Evolutionary conservation across 495 filamentous ascomycete genomes (phyloP).

Genomic region (Rhypophila decipiens): DNA sequence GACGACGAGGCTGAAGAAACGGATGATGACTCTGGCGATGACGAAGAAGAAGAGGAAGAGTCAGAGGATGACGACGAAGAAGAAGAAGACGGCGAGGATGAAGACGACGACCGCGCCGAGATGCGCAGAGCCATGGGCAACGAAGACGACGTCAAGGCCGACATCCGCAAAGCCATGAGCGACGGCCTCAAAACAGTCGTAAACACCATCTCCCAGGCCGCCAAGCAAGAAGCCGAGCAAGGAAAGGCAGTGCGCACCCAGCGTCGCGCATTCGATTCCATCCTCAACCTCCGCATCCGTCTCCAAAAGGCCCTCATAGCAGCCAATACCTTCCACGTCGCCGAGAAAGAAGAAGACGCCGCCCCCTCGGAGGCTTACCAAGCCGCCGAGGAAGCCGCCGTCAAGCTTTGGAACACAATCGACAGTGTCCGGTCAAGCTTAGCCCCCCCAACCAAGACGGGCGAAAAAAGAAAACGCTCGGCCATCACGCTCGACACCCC

Average conservation of each 20-base stretch:
- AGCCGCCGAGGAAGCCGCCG: slow-evolving; percentile 80
- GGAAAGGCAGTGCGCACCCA: slow-evolving; percentile 80
- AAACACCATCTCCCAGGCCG: slow-evolving; percentile 63
- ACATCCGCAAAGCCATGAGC: slow-evolving; percentile 59
- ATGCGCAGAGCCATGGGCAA: slow-evolving; percentile 29
- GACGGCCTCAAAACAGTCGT: slow-evolving; percentile 65
- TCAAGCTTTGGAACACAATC: slow-evolving; percentile 80
- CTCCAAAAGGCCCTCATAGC: slow-evolving; percentile 84
- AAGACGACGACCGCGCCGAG: slow-evolving; percentile 28
- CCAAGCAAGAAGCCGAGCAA: slow-evolving; percentile 73
- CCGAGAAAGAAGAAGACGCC: slow-evolving; percentile 31
- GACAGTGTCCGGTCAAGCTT: slow-evolving; percentile 60
- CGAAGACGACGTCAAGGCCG: slow-evolving; percentile 24
- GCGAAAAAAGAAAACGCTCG: slow-evolving; percentile 53
- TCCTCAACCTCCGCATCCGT: slow-evolving; percentile 82
- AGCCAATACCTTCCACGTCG: slow-evolving; percentile 62
- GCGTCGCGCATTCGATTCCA: slow-evolving; percentile 73
- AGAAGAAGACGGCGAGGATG: slow-evolving; percentile 30
- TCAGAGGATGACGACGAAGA: slow-evolving; percentile 24
- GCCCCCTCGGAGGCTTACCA: slow-evolving; percentile 46
- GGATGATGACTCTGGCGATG: slow-evolving; percentile 29
- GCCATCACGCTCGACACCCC: slow-evolving; percentile 44
- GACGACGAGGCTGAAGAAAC: slow-evolving; percentile 25
- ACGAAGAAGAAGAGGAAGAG: slow-evolving; percentile 35
- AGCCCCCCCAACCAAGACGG: slow-evolving; percentile 28